Evolutionary conservation across 2,329 filamentous ascomycete species (phyloP).

Genomic region (Colletotrichum gigasporum): DNA sequence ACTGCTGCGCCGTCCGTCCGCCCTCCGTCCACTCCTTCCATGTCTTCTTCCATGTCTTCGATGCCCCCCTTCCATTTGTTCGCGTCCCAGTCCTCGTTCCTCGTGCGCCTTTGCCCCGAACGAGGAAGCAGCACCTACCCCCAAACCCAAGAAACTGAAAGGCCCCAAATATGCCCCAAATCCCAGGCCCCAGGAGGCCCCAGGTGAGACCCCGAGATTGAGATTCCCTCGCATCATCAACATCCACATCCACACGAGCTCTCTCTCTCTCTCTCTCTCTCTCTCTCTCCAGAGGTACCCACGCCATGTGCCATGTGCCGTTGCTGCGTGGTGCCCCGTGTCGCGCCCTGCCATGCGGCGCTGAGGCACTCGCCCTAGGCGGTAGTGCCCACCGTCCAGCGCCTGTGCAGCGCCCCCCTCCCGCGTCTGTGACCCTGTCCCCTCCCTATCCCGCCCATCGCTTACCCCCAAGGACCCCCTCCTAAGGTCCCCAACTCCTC

Average conservation of each 20-base stretch:
- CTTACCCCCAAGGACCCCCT: neutral
- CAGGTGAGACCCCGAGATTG: neutral
- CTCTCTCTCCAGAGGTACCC: neutral
- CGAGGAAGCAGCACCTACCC: constrained; percentile 15
- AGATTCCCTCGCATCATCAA: neutral
- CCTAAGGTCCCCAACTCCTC: neutral
- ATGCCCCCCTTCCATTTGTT: constrained; percentile 1
- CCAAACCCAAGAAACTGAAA: neutral
- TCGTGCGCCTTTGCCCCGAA: constrained; percentile 24
- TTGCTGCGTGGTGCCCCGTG: neutral
- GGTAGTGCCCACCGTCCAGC: neutral
- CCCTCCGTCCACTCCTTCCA: neutral
- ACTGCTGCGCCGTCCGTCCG: no score
- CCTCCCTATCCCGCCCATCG: constrained; percentile 4
- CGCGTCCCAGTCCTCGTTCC: constrained; percentile 2
- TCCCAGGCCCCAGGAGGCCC: constrained; percentile 1
- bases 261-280: neutral
- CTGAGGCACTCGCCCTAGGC: neutral
- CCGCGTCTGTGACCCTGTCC: constrained; percentile 16
- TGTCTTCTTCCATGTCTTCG: constrained; percentile 18
- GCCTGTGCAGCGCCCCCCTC: constrained; percentile 17
- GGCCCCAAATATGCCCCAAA: neutral
- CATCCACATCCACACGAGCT: neutral
- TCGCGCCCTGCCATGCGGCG: neutral
- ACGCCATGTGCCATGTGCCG: neutral